Conservation (phyloP, 345 rosid species). For the Corchorus olitorius region DNA sequence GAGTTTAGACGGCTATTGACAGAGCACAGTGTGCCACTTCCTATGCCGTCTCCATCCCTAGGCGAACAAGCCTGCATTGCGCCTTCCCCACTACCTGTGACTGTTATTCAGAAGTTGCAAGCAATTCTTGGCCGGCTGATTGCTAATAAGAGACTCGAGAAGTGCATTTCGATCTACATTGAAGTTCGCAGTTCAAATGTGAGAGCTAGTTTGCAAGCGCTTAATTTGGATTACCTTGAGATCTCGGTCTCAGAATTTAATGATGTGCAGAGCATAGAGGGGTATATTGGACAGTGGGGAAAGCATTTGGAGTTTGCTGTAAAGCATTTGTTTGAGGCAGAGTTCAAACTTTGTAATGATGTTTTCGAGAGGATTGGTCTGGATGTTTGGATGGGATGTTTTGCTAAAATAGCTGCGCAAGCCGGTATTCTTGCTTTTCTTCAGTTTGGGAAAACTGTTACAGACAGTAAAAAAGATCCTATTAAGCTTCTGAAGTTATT, state of each 20-base stretch:
- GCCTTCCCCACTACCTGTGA: conserved; percentile 84
- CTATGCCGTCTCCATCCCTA: conserved; percentile 70
- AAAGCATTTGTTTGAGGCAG: conserved; percentile 96
- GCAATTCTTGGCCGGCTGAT: conserved; percentile 87
- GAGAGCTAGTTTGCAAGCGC: conserved; percentile 90
- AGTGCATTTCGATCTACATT: conserved; percentile 77
- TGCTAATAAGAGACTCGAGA: conserved; percentile 82
- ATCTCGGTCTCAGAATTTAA: conserved; percentile 84
- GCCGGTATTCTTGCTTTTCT: conserved; percentile 95
- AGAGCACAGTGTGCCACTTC: conserved; percentile 87
- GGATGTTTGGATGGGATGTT: conserved; percentile 97
- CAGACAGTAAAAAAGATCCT: conserved; percentile 93
- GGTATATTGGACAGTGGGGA: conserved; percentile 88
- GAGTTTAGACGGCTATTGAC: conserved; percentile 77
- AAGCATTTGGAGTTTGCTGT: conserved; percentile 99
- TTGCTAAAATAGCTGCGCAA: conserved; percentile 93
- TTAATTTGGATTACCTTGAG: conserved; percentile 90
- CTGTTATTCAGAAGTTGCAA: conserved; percentile 87
- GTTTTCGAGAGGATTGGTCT: conserved; percentile 86
- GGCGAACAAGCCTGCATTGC: conserved; percentile 79
- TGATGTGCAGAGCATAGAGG: conserved; percentile 89
- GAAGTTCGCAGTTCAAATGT: conserved; percentile 89
- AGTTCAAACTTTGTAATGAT: conserved; percentile 88
- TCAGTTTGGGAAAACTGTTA: conserved; percentile 92
- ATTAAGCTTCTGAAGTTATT: conserved; percentile 85